Conservation (phyloP, 1,284 basidiomycete genomes). For the Sporisorium sorghi region DNA sequence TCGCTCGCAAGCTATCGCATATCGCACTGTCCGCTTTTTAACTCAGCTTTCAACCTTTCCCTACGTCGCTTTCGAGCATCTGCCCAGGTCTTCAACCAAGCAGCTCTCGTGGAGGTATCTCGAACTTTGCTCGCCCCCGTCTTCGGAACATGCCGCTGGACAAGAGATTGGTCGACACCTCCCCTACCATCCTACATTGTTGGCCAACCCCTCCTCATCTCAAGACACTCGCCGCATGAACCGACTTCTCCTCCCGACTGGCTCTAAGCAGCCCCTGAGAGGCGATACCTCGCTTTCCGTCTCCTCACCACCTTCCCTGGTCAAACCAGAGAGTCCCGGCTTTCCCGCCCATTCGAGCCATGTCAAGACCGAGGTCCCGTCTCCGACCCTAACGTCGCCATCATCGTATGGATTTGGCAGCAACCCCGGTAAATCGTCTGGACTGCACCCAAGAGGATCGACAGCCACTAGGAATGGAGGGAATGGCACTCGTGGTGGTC, state of each 20-base stretch:
- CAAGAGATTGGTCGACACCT: slow-evolving; percentile 27
- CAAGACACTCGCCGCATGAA: slow-evolving; percentile 30
- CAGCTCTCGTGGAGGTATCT: slow-evolving; percentile 33
- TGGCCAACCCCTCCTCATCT: slow-evolving; percentile 1
- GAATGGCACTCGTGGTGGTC: slow-evolving; percentile 2
- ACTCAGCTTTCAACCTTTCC: background rate
- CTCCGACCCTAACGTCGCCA: slow-evolving; percentile 7
- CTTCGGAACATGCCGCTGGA: slow-evolving; percentile 43
- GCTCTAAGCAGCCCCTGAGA: slow-evolving; percentile 43
- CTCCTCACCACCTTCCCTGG: slow-evolving; percentile 22
- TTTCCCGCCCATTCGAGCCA: slow-evolving; percentile 8
- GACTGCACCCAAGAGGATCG: slow-evolving; percentile 7
- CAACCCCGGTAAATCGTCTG: slow-evolving; percentile 3
- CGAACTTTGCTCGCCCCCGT: slow-evolving; percentile 16
- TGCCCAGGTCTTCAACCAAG: slow-evolving; percentile 15
- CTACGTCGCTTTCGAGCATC: slow-evolving; percentile 21
- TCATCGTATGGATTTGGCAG: slow-evolving; percentile 6
- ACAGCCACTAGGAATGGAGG: slow-evolving; percentile 4
- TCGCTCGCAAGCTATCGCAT: background rate
- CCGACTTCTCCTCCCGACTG: slow-evolving; percentile 46
- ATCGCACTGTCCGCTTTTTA: background rate
- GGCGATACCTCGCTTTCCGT: slow-evolving; percentile 31
- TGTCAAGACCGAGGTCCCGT: slow-evolving; percentile 25
- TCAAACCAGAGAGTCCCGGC: slow-evolving; percentile 19
- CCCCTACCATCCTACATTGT: slow-evolving; percentile 15